Base-by-base conservation (phyloP, 805 yeast genomes). In the Wickerhamiella spandovensis region DNA sequence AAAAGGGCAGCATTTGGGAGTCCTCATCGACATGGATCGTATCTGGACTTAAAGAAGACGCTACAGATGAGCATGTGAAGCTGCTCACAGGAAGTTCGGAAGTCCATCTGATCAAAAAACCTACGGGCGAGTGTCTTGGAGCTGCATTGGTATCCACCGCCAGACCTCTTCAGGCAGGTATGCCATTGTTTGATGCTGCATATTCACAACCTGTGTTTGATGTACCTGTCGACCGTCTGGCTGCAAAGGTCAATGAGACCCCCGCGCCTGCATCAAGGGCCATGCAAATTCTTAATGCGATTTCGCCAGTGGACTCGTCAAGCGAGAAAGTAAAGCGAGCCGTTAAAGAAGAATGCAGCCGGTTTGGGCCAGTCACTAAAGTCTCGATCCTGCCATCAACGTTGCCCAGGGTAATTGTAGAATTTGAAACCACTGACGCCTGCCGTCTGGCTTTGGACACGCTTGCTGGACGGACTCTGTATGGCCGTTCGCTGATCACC, bases 381-480 rank as follows among this genome's bases (percentile, higher is more conserved):
- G 25, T 39, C 25, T 76, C 87, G 17, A 88, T 92, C 0, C 71
- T 74, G 56, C 88, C 81, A 0, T 79, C 59, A 53, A 62, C 17
- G 58, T 61, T 1, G 69, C 67, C 42, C 71, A 67, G 59, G 71
- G 72, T 87, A 0, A 87, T 72, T 62, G 77, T 84, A 21, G 78
- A 81, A 62, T 88, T 83, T 64, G 72, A 70, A 1, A 67, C 69
- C 12, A 64, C 70, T 1, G 74, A 74, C 1, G 65, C 67, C 1
- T 81, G 95, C 1, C 61, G 67, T 5, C 62, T 64, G 8, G 94
- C 92, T 0, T 67, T 78, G 64, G 52, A 64, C 9, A 74, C 71
- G 9, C 57, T 86, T 17, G 78, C 82, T 8, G 95, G 95, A 1
- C 66, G 24, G 1, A 22, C 15, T 3, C 35, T 44, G 12, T 28